Conservation (phyloP, 1,284 basidiomycete genomes). For the Acaromyces ingoldii region DNA sequence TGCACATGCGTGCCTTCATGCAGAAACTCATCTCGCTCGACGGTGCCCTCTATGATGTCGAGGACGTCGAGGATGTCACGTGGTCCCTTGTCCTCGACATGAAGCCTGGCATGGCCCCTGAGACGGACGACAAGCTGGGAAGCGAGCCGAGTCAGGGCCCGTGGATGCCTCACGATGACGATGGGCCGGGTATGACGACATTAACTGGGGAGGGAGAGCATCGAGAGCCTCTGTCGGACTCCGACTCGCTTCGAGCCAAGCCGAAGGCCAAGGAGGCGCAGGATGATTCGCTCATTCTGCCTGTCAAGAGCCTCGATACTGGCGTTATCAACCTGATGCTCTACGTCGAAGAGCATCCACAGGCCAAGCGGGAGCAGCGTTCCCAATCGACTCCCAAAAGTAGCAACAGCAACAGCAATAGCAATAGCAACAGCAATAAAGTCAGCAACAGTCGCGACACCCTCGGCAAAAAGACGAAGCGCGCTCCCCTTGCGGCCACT, state of each 20-base stretch:
- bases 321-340: slow-evolving; percentile 17
- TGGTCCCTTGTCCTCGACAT: slow-evolving; percentile 5
- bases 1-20: slow-evolving; percentile 9
- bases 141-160: slow-evolving; percentile 7
- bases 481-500: no score
- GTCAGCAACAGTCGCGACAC: background rate
- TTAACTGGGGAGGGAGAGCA: background rate
- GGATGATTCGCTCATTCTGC: slow-evolving; percentile 6
- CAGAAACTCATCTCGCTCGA: slow-evolving; percentile 7
- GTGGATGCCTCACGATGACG: slow-evolving; percentile 7
- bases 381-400: no score
- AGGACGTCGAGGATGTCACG: slow-evolving; percentile 5
- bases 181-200: background rate
- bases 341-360: slow-evolving; percentile 13
- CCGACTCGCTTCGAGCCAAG: background rate
- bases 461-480: no score
- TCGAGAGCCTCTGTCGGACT: no score
- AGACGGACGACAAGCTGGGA: slow-evolving; percentile 8
- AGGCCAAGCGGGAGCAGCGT: slow-evolving; percentile 7
- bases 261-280: slow-evolving; percentile 1
- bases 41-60: slow-evolving; percentile 6
- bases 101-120: background rate
- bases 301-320: slow-evolving; percentile 12
- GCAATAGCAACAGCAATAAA: no score
- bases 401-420: no score